These are phyloP conservation scores for Penicillium paneum DNA, from an alignment of 2,329 filamentous ascomycete genomes.

Conservation along the genomic window DNA sequence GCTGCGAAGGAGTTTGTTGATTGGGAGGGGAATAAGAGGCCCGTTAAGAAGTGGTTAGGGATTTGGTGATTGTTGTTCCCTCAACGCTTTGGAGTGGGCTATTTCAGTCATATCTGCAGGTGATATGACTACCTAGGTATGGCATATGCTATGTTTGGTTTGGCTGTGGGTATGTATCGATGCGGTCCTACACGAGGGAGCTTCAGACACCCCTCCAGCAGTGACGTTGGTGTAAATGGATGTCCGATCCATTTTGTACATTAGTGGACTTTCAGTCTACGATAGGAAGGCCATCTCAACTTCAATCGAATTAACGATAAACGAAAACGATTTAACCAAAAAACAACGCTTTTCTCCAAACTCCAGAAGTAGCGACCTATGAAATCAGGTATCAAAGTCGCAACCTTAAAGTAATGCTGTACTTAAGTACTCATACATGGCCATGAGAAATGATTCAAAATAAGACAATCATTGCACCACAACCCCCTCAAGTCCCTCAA, in stretches of 20 bases:
- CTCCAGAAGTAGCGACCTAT: conserved; percentile 1
- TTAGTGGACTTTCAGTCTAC: conserved; percentile 6
- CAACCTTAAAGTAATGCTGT: neutral
- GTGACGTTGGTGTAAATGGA: neutral
- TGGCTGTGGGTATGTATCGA: neutral
- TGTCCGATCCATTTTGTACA: conserved; percentile 12
- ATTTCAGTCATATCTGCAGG: neutral
- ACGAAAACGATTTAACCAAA: neutral
- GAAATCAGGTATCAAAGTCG: neutral
- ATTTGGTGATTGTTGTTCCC: conserved; percentile 59
- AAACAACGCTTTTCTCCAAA: conserved; percentile 11
- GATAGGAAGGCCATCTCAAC: neutral
- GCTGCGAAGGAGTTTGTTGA: conserved; percentile 33
- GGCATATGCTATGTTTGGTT: neutral
- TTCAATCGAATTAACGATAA: conserved; percentile 11
- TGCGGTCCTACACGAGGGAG: neutral
- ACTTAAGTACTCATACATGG: neutral
- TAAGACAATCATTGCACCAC: conserved; percentile 43
- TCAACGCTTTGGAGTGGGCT: neutral
- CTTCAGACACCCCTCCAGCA: neutral
- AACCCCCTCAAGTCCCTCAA: conserved; percentile 70
- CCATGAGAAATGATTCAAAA: neutral
- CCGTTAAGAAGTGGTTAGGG: conserved; percentile 77
- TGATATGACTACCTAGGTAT: neutral
- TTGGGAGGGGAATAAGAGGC: conserved; percentile 47